A percentile compares a stretch with the other conserved stretches of the same genome.
Conservation (phyloP, 345 rosid genomes). For the Aquilaria malaccensis region DNA sequence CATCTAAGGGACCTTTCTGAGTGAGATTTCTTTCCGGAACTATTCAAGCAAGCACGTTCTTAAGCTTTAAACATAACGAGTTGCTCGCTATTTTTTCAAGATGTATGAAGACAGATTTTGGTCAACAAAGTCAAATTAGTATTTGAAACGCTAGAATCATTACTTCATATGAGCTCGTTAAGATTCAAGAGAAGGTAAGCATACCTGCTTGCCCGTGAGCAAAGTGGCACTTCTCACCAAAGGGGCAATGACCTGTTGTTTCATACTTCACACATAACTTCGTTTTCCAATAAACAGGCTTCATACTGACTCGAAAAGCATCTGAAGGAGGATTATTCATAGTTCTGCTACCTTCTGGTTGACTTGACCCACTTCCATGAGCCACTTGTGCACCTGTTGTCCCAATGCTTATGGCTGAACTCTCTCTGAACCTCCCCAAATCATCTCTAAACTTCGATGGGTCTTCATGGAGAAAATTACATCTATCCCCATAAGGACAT, state of each 20-base stretch:
- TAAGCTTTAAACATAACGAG: no score
- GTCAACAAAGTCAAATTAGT: no score
- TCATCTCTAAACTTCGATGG: slow-evolving; percentile 82
- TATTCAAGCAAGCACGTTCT: no score
- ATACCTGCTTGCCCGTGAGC: slow-evolving; percentile 94
- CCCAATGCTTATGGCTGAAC: slow-evolving; percentile 63
- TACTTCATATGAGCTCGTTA: no score
- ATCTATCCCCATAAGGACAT: slow-evolving; percentile 91
- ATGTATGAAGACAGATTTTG: no score
- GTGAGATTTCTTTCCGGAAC: no score
- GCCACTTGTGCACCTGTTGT: slow-evolving; percentile 30
- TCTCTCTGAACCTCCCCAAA: slow-evolving; percentile 59
- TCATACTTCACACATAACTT: slow-evolving; percentile 79
- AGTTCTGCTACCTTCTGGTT: slow-evolving; percentile 38
- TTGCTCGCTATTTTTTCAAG: no score
- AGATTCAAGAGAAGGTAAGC: slow-evolving; percentile 7
- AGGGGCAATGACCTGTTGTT: slow-evolving; percentile 72
- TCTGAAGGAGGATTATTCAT: slow-evolving; percentile 16
- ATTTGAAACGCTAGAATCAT: no score
- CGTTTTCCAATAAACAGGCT: slow-evolving; percentile 88
- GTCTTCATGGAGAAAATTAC: slow-evolving; percentile 90
- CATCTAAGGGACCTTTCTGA: no score
- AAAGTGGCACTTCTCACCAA: slow-evolving; percentile 88
- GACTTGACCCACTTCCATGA: slow-evolving; percentile 30
- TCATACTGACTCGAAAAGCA: slow-evolving; percentile 20